Conservation (phyloP, 2,329 filamentous ascomycete genomes). For the Lecanicillium sp. region DNA sequence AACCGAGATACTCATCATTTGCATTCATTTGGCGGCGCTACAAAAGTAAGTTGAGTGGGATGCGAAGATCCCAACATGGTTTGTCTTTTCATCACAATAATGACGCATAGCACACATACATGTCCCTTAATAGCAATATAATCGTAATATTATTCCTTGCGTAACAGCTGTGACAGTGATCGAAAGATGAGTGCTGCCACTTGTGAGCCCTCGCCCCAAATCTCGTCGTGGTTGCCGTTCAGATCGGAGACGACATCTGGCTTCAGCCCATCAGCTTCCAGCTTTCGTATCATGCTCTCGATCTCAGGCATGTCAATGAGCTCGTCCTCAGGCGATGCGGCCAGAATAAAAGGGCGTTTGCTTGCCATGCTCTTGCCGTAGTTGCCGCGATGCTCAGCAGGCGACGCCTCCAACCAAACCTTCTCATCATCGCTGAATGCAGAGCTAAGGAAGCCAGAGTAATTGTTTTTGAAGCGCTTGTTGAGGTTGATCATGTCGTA, state of each 20-base stretch:
- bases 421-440: constrained; percentile 51
- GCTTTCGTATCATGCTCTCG: constrained; percentile 43
- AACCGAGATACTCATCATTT: too few species aligned
- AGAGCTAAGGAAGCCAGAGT: constrained; percentile 47
- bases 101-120: not conserved
- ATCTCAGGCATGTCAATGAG: constrained; percentile 51
- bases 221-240: constrained; percentile 52
- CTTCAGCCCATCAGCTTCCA: constrained; percentile 31
- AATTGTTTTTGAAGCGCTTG: constrained; percentile 36
- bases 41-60: too few species aligned
- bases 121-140: not conserved
- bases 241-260: constrained; percentile 32
- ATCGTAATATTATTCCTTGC: not conserved
- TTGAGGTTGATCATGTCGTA: constrained; percentile 55
- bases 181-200: constrained; percentile 40
- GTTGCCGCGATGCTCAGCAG: constrained; percentile 33
- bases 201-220: constrained; percentile 54
- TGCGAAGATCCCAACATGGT: constrained; percentile 4
- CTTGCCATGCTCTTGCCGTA: constrained; percentile 32
- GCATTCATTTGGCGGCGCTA: too few species aligned
- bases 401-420: constrained; percentile 49
- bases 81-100: constrained; percentile 1
- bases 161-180: constrained; percentile 10
- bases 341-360: constrained; percentile 30
- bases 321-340: constrained; percentile 38